Evolutionary conservation across 2,329 filamentous ascomycete genomes (phyloP).

Genomic region (Fusarium sp.): DNA sequence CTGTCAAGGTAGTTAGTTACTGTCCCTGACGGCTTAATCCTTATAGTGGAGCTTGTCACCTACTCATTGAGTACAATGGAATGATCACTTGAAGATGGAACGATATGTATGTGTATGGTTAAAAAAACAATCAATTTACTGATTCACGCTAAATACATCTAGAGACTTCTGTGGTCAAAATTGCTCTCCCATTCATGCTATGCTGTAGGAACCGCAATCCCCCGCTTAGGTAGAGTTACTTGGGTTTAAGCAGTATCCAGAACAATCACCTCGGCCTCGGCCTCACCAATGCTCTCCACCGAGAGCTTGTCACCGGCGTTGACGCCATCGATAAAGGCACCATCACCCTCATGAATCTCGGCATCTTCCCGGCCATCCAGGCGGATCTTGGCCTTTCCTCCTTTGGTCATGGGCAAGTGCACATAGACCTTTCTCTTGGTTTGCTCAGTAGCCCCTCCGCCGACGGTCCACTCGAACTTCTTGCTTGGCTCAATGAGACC

Average conservation of each 20-base stretch:
- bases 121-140: conserved; percentile 11
- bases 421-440: conserved; percentile 80
- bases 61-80: background rate
- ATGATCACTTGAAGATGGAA: background rate
- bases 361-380: conserved; percentile 75
- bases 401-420: conserved; percentile 84
- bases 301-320: conserved; percentile 73
- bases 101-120: background rate
- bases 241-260: conserved; percentile 69
- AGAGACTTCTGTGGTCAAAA: conserved; percentile 1
- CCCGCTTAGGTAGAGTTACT: conserved; percentile 1
- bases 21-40: background rate
- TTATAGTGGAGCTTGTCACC: background rate
- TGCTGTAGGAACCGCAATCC: conserved; percentile 3
- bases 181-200: background rate
- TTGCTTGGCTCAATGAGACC: conserved; percentile 76
- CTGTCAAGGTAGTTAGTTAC: background rate
- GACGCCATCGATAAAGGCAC: conserved; percentile 78
- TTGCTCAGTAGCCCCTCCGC: conserved; percentile 66
- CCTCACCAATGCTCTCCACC: conserved; percentile 77
- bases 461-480: conserved; percentile 79
- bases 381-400: conserved; percentile 78
- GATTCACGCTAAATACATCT: conserved; percentile 31
- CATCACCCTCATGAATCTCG: conserved; percentile 80
- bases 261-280: conserved; percentile 77